Conservation (phyloP, 2,329 filamentous ascomycete genomes). For the Diplodia mutila region DNA sequence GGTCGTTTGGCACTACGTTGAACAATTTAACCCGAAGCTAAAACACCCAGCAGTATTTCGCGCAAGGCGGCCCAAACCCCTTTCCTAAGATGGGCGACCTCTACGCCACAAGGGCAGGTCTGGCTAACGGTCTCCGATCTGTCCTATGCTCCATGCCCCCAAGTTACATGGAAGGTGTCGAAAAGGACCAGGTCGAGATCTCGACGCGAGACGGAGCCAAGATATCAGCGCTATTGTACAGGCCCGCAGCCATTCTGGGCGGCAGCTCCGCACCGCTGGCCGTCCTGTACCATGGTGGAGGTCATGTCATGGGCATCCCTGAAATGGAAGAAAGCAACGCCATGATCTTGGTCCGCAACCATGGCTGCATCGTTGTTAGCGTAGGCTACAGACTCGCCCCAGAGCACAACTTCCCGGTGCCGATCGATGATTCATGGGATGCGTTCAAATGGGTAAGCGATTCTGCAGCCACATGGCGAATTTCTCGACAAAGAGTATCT, state of each 20-base stretch:
- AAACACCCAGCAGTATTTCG: background rate
- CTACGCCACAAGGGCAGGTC: background rate
- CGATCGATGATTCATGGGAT: constrained; percentile 58
- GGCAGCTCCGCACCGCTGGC: constrained; percentile 26
- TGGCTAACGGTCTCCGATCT: background rate
- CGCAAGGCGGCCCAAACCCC: background rate
- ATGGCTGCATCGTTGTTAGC: constrained; percentile 62
- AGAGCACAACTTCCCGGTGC: constrained; percentile 64
- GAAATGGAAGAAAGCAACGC: constrained; percentile 25
- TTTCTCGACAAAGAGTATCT: background rate
- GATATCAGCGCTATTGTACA: background rate
- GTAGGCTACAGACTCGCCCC: constrained; percentile 66
- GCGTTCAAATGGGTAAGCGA: constrained; percentile 28
- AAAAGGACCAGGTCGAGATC: background rate
- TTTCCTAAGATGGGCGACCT: background rate
- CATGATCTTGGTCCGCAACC: constrained; percentile 48
- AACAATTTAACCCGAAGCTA: background rate
- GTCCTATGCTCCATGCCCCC: background rate
- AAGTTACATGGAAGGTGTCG: background rate
- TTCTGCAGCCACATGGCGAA: background rate
- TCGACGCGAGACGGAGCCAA: background rate
- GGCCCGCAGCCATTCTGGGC: background rate
- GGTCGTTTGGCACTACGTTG: background rate
- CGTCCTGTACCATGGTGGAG: constrained; percentile 32
- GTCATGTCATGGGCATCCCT: constrained; percentile 28